Evolutionary conservation across 805 yeast genomes (phyloP).

Genomic region (Candida awuae): DNA sequence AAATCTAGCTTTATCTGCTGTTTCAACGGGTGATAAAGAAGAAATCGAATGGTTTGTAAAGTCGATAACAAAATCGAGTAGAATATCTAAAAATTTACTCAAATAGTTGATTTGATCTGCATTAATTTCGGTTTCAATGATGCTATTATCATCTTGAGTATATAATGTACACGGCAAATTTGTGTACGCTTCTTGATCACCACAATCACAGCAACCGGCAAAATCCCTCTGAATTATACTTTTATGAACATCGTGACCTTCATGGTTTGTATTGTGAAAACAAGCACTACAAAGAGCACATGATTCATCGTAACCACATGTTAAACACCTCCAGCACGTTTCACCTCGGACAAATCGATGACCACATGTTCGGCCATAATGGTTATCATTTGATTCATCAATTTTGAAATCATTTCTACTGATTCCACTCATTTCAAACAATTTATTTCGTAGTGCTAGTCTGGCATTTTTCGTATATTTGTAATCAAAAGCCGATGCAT

Average conservation of each 20-base stretch:
- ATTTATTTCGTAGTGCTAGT: not conserved
- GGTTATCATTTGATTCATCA: conserved; percentile 29
- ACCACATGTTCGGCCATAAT: conserved; percentile 66
- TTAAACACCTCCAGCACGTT: conserved; percentile 68
- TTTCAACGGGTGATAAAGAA: conserved; percentile 26
- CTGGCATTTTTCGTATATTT: conserved; percentile 10
- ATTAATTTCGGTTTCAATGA: conserved; percentile 30
- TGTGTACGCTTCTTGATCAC: conserved; percentile 80
- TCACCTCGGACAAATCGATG: conserved; percentile 68
- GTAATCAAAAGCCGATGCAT: conserved; percentile 7
- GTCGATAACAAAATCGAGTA: conserved; percentile 55
- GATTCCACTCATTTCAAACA: conserved; percentile 4
- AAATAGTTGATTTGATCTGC: conserved; percentile 29
- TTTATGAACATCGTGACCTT: conserved; percentile 62
- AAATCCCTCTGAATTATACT: conserved; percentile 57
- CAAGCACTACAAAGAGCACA: conserved; percentile 79
- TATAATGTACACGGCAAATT: conserved; percentile 43
- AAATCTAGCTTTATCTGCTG: conserved; percentile 16
- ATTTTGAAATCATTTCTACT: conserved; percentile 14
- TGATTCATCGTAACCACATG: conserved; percentile 74
- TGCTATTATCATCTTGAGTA: conserved; percentile 5
- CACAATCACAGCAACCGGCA: conserved; percentile 83
- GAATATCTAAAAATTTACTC: conserved; percentile 36
- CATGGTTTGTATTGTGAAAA: conserved; percentile 59
- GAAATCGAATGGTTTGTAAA: conserved; percentile 44